Evolutionary conservation across 495 filamentous ascomycete genomes (phyloP).

Genomic region (Penicillium longicatenatum): DNA sequence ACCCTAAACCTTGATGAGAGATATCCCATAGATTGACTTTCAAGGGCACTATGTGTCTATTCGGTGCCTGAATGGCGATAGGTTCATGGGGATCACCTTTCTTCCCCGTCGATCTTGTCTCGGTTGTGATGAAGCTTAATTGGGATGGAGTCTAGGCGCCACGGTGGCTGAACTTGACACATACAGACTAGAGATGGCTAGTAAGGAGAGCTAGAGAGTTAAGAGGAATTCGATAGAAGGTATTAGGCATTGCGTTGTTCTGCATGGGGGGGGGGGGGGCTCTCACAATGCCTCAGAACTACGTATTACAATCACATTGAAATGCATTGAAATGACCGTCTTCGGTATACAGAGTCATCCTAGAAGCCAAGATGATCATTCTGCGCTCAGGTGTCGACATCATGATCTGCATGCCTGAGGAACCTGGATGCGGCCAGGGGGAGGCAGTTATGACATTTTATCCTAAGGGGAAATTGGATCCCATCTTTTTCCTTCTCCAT

Average conservation of each 20-base stretch:
- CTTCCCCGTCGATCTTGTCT: slow-evolving; percentile 27
- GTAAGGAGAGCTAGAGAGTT: neutral
- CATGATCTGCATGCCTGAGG: slow-evolving; percentile 33
- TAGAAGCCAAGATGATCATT: slow-evolving; percentile 9
- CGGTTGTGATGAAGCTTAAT: slow-evolving; percentile 32
- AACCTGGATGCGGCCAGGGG: slow-evolving; percentile 31
- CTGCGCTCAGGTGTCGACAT: slow-evolving; percentile 19
- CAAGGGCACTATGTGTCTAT: no score
- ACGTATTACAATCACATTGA: no score
- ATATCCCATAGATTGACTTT: neutral
- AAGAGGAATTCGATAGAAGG: neutral
- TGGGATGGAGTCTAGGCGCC: slow-evolving; percentile 11
- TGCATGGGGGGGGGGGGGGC: no score
- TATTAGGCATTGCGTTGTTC: no score
- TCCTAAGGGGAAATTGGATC: neutral
- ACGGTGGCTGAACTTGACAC: slow-evolving; percentile 11
- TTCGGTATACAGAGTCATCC: neutral
- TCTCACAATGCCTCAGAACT: no score
- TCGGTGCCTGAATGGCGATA: no score
- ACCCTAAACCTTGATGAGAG: no score
- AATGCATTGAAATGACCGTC: neutral
- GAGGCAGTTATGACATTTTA: slow-evolving; percentile 1
- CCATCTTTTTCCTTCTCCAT: slow-evolving; percentile 1
- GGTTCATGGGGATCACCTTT: neutral
- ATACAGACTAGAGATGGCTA: neutral